Evolutionary conservation across 495 filamentous ascomycete genomes (phyloP), one percentile per base, ranked within the genome.

Genomic region (Tuber melanosporum): DNA sequence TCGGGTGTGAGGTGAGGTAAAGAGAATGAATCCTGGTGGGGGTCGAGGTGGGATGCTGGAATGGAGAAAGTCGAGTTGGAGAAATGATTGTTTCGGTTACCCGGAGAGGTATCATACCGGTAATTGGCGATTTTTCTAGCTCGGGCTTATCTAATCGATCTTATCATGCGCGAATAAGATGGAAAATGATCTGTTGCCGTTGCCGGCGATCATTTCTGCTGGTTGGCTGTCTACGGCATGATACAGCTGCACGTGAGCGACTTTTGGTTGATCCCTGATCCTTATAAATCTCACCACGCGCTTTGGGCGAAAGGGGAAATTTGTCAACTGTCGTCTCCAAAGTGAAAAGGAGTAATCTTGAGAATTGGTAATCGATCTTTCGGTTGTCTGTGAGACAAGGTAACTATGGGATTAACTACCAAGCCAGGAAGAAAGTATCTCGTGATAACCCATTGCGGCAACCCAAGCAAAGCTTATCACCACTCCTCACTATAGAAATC

Each of bases 21-120:
- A 44, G 77, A 39, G 12, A 76, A 44, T 39, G 46, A 42, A 71
- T 42, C 45, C 70, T 36, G n/a, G 74, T 72, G 77, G 62, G 71
- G 47, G 76, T 71, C 39, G 76, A 42, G 47, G 26, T 42, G 62
- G 17, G 41, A 44, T 75, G 73, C 76, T 80, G 73, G 78, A 79
- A 78, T 71, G 78, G 77, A 75, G 77, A 76, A 80, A 76, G 78
- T 39, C 73, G 62, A 71, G 77, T 79, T 75, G 77, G 75, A 45
- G 76, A 52, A 74, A 70, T 66, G 66, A 73, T 73, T 71, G 77
- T 79, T 76, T 78, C 57, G 57, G 57, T 66, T 66, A 66, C 57
- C 57, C 57, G 57, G 57, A 66, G 57, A 2, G 32, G 26, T 66
- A 66, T 32, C 32, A 32, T 32, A 32, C 32, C 32, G 32, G 32